Base-by-base conservation (phyloP, 1,139 yeast genomes). In the Blastobotrys aristatus region DNA sequence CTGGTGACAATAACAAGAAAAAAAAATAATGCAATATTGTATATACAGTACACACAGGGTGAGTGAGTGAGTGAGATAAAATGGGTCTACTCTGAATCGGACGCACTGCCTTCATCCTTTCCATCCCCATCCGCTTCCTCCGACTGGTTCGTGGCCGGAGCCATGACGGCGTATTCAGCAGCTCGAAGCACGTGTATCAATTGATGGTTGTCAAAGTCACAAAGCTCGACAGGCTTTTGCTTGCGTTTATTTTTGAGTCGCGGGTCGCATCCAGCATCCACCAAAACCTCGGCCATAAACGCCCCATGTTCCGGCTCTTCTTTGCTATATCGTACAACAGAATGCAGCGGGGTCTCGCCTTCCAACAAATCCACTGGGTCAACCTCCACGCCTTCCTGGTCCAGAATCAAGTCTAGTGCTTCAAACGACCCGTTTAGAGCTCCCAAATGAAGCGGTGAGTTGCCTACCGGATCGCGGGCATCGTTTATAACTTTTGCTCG, bases 211-310 rank as follows among this genome's bases (percentile, higher is more conserved):
- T 79, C 76, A 8, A 74, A 72, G 33, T 66, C 66, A 11, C 80
- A 83, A 53, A 89, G 72, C 58, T 87, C 88, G 39, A 84, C 72
- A 11, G 98, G 96, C 58, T 77, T 83, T 59, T 83, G 76, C 26
- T 84, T 82, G n/a, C 67, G 66, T 43, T 73, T 75, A 60, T 83
- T 83, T 54, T 65, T 71, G 43, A 77, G 67, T 56, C 74, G 67
- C 4, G 95, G 89, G 66, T 90, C 95, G 1, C 95, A 82, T 1
- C 97, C 98, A 31, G 95, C 96, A 60, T 90, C 97, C 51, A 92
- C 72, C 53, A 92, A 73, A 63, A 84, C 85, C 59, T 88, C 95
- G 7, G 82, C 71, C 40, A 92, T 74, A 58, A 84, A 89, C 37
- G 76, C 71, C 1, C 96, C 97, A 65, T 84, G 92, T 52, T 86